Evolutionary conservation across 2,329 filamentous ascomycete genomes (phyloP).

Genomic region (Orbilia ellipsospora): DNA sequence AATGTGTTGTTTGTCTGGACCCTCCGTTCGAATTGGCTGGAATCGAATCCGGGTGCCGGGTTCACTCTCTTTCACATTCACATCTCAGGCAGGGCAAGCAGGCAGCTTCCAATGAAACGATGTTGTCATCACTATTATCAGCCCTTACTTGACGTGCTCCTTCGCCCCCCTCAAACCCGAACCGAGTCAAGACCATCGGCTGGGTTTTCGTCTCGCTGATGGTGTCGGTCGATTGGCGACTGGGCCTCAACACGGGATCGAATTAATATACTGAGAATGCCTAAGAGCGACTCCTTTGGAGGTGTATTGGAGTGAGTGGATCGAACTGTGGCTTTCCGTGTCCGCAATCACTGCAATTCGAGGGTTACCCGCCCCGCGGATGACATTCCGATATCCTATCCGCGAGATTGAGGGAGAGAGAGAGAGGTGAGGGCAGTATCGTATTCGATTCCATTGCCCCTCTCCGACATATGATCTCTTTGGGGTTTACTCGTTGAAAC

Average conservation of each 20-base stretch:
- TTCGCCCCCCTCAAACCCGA: neutral
- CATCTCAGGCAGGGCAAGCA: neutral
- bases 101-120: slow-evolving; percentile 29
- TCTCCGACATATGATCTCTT: slow-evolving; percentile 21
- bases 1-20: slow-evolving; percentile 39
- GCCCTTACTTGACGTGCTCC: slow-evolving; percentile 30
- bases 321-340: slow-evolving; percentile 13
- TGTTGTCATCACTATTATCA: slow-evolving; percentile 29
- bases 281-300: neutral
- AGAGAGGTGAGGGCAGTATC: neutral
- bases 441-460: slow-evolving; percentile 1
- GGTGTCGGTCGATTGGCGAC: slow-evolving; percentile 17
- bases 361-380: slow-evolving; percentile 49
- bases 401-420: neutral
- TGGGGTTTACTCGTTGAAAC: neutral
- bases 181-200: slow-evolving; percentile 25
- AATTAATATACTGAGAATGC: neutral
- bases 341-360: slow-evolving; percentile 39
- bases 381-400: slow-evolving; percentile 31
- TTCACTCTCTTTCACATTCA: neutral
- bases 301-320: slow-evolving; percentile 9
- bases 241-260: slow-evolving; percentile 24
- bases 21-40: neutral
- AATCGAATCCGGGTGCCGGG: slow-evolving; percentile 27
- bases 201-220: slow-evolving; percentile 8